Base-by-base conservation (phyloP, 768 basidiomycete species). In the Cubamyces sp. region DNA sequence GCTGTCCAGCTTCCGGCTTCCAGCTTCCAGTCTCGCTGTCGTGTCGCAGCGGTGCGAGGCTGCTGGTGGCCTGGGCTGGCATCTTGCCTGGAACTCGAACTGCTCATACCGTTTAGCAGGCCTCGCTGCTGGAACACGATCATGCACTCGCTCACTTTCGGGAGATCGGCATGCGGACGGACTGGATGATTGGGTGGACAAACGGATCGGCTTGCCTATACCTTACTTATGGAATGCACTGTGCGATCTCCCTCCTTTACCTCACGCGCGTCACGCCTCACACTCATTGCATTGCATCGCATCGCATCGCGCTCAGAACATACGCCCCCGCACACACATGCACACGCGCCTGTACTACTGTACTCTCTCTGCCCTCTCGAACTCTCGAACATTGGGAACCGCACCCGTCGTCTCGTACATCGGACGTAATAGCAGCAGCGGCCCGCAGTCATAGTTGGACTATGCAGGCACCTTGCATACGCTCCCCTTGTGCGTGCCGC, bases 401-500 rank as follows among this genome's bases (percentile, higher is more conserved):
- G 14, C 28, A 49, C 16, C 48, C 25, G 28, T 23, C n/a, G 48
- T n/a, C 48, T 49, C 46, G 23, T 47, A 25, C n/a, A 21, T 16
- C 23, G 21, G 19, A 49, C 19, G 12, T 14, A 19, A 26, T 28
- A 49, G 25, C 26, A 49, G 21, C 19, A 49, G 26, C 26, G 14
- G 14, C 48, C 16, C 55, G 61, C 61, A 62, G 61, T 62, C 61
- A 57, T 25, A 57, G 54, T 62, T 57, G 50, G 7, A 21, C 40
- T 54, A 61, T 62, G 54, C 55, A 62, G 54, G 61, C 42, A 62
- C 48, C 48, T 50, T 50, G 61, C 54, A 51, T 41, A 28, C 46
- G 40, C 40, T 45, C 54, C 45, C 37, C 19, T 41, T 37, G 23
- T 47, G 54, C 54, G 48, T 55, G 53, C 53, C 42, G n/a, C 25